A percentile compares a stretch with the other conserved stretches of the same genome.
These are phyloP conservation scores for Clarireedia homoeocarpa DNA, from an alignment of 2,329 filamentous ascomycete species.

Conservation along the genomic window DNA sequence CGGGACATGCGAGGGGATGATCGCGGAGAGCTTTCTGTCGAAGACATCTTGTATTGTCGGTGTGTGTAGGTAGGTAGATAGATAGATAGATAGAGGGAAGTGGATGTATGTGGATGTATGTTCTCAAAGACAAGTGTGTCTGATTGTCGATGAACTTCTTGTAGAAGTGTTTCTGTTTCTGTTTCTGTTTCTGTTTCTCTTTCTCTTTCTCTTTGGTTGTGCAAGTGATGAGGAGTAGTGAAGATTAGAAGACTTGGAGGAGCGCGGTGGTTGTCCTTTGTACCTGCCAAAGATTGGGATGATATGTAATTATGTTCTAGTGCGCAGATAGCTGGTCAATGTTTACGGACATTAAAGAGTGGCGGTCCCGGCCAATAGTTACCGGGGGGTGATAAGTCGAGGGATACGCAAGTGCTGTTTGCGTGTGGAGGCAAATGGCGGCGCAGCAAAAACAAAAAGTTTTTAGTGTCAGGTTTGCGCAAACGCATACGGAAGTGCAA, in stretches of 20 bases:
- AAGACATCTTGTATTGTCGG: constrained; percentile 3
- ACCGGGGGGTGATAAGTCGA: no score
- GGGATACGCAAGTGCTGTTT: background rate
- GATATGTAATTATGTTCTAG: background rate
- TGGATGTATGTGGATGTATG: background rate
- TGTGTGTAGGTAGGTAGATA: background rate
- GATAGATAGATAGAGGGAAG: background rate
- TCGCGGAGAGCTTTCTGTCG: constrained; percentile 16
- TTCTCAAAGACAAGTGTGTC: background rate
- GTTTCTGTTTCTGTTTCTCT: background rate
- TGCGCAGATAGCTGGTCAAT: background rate
- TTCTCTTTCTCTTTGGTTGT: background rate
- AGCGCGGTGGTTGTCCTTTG: constrained; percentile 1
- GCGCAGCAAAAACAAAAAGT: background rate
- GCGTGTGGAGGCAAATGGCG: constrained; percentile 1
- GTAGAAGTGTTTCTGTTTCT: background rate
- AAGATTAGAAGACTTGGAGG: background rate
- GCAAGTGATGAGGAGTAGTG: background rate
- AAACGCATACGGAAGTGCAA: background rate
- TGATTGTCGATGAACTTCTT: background rate
- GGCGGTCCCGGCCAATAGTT: background rate
- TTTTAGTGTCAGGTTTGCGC: background rate
- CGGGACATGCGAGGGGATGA: constrained; percentile 18
- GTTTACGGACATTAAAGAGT: constrained; percentile 5
- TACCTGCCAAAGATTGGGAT: constrained; percentile 1